Evolutionary conservation across 495 filamentous ascomycete species (phyloP).

Genomic region (Hypoxylon fragiforme): DNA sequence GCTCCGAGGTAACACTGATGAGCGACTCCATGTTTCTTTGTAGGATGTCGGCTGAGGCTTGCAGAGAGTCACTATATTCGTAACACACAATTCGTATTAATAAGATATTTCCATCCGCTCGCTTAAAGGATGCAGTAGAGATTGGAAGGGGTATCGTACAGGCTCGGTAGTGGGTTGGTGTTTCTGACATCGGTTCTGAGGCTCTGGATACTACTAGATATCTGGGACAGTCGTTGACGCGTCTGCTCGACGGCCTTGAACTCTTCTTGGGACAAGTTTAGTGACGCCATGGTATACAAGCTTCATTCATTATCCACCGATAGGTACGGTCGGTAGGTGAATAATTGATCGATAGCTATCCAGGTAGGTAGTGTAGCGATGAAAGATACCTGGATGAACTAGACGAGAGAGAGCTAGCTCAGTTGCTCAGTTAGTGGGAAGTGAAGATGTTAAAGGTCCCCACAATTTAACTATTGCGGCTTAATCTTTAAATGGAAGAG

Average conservation of each 20-base stretch:
- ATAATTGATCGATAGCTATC: background rate
- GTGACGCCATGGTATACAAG: constrained; percentile 49
- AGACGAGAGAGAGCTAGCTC: no score
- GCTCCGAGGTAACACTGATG: constrained; percentile 59
- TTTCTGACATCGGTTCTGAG: constrained; percentile 48
- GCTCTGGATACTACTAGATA: constrained; percentile 67
- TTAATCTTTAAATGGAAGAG: no score
- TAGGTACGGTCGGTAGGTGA: no score
- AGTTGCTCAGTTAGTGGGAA: no score
- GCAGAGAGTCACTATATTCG: constrained; percentile 63
- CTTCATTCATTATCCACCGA: no score
- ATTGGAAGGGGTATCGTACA: constrained; percentile 26
- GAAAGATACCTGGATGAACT: background rate
- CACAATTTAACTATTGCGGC: no score
- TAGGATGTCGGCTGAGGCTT: constrained; percentile 66
- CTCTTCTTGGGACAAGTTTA: constrained; percentile 59
- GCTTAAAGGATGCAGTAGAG: background rate
- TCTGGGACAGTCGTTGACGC: constrained; percentile 69
- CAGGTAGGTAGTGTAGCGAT: background rate
- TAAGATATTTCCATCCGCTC: background rate
- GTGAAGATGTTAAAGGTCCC: no score
- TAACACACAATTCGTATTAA: background rate
- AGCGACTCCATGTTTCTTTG: constrained; percentile 63
- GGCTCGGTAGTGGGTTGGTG: constrained; percentile 43
- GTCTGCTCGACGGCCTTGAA: constrained; percentile 74